Evolutionary conservation across 805 yeast species (phyloP).

Genomic region (Candida dendrica): DNA sequence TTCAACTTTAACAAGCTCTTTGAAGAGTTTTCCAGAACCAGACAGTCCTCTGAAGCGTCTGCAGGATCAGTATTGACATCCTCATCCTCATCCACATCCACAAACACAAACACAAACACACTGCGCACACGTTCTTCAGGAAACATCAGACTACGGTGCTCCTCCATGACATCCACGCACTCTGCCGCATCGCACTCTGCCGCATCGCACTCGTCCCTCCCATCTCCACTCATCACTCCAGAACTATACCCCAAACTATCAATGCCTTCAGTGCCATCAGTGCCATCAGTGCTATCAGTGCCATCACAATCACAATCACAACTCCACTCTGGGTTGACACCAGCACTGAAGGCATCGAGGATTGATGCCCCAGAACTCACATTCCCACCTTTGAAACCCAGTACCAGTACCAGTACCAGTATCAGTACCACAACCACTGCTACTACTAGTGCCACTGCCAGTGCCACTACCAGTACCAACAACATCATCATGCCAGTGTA

Average conservation of each 20-base stretch:
- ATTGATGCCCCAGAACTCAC: not conserved
- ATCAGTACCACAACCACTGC: not conserved
- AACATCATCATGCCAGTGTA: no score
- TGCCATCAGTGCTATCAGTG: not conserved
- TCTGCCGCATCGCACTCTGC: not conserved
- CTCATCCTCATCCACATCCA: not conserved
- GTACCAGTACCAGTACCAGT: no score
- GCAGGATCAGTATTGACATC: not conserved
- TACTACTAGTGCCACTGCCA: no score
- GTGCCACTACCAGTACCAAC: not conserved
- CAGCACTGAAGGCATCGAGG: not conserved
- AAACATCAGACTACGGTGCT: not conserved
- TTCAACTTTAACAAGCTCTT: conserved; percentile 35
- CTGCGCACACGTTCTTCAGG: not conserved
- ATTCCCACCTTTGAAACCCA: not conserved
- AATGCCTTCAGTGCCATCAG: not conserved
- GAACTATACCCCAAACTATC: conserved; percentile 14
- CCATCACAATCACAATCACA: no score
- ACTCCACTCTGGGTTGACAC: not conserved
- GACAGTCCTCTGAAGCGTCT: not conserved
- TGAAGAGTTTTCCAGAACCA: conserved; percentile 12
- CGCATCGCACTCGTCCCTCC: conserved; percentile 5
- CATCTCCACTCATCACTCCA: conserved; percentile 21
- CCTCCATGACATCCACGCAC: not conserved
- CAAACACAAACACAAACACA: not conserved